Evolutionary conservation across 495 filamentous ascomycete genomes (phyloP).

Genomic region (Hypoxylon subgilvum): DNA sequence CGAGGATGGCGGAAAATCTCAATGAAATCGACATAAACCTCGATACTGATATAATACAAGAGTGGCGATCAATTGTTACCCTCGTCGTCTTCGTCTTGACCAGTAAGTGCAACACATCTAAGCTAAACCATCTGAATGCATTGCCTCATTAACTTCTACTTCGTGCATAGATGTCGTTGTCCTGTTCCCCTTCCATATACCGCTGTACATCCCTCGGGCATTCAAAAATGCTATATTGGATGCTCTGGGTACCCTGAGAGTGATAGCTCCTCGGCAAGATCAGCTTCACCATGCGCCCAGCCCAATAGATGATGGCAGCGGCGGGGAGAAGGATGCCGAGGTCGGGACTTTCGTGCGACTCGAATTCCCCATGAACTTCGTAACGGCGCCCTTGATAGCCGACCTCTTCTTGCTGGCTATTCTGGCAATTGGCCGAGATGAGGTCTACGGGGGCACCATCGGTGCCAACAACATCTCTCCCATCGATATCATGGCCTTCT

Average conservation of each 20-base stretch:
- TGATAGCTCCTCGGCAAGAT: conserved; percentile 53
- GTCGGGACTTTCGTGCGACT: conserved; percentile 49
- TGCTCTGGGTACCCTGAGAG: conserved; percentile 50
- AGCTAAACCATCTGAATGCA: not conserved
- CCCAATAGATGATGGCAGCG: conserved; percentile 10
- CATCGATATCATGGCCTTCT: conserved; percentile 70
- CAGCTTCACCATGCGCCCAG: conserved; percentile 8
- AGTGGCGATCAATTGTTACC: conserved; percentile 68
- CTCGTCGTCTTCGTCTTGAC: conserved; percentile 67
- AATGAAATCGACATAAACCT: conserved; percentile 42
- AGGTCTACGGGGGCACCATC: conserved; percentile 67
- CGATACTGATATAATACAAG: conserved; percentile 58
- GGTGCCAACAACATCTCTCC: conserved; percentile 66
- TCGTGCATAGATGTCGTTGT: conserved; percentile 62
- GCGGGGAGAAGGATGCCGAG: conserved; percentile 30
- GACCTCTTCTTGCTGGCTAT: conserved; percentile 71
- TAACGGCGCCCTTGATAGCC: conserved; percentile 68
- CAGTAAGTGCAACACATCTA: conserved; percentile 54
- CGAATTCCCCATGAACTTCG: conserved; percentile 66
- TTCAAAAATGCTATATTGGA: conserved; percentile 52
- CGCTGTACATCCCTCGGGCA: conserved; percentile 58
- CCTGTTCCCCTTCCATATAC: conserved; percentile 67
- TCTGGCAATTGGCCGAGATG: conserved; percentile 62
- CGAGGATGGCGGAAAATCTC: conserved; percentile 44
- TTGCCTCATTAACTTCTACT: not conserved